phyloP scores from a whole-genome alignment of 495 filamentous ascomycete species.

The Xylaria nigripes region DNA sequence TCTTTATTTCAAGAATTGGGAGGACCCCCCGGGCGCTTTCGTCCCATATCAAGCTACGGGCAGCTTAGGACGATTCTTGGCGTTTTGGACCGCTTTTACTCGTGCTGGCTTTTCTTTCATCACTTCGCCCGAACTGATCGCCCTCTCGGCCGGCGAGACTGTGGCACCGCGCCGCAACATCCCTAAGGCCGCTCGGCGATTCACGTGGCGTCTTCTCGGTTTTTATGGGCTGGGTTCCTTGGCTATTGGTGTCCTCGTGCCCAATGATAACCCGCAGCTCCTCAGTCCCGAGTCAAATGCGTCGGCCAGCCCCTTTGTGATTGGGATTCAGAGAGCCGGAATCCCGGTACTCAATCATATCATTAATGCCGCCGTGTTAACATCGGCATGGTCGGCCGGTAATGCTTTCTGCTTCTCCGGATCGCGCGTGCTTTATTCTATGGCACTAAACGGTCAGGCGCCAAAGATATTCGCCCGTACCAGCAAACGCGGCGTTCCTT shows the following conservation, averaged over 20 bases:
- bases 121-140: constrained; percentile 43
- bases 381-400: constrained; percentile 47
- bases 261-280: constrained; percentile 46
- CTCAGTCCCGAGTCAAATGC: constrained; percentile 47
- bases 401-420: constrained; percentile 79
- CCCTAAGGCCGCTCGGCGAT: constrained; percentile 62
- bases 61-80: constrained; percentile 39
- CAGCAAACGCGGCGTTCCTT: constrained; percentile 52
- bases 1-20: constrained; percentile 62
- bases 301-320: constrained; percentile 54
- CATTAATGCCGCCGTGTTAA: constrained; percentile 43
- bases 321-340: constrained; percentile 38
- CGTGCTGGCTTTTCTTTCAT: constrained; percentile 43
- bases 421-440: constrained; percentile 66
- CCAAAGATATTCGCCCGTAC: constrained; percentile 49
- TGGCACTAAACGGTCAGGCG: constrained; percentile 56
- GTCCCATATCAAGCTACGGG: constrained; percentile 48
- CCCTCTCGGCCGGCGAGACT: constrained; percentile 68
- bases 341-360: constrained; percentile 39
- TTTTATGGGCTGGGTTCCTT: constrained; percentile 67
- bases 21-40: constrained; percentile 59
- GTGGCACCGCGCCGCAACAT: constrained; percentile 68
- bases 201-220: constrained; percentile 59
- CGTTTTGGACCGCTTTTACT: constrained; percentile 40
- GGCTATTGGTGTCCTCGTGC: constrained; percentile 60